Base-by-base conservation (phyloP, 1,139 yeast species). In the Martiniozyma asiatica region DNA sequence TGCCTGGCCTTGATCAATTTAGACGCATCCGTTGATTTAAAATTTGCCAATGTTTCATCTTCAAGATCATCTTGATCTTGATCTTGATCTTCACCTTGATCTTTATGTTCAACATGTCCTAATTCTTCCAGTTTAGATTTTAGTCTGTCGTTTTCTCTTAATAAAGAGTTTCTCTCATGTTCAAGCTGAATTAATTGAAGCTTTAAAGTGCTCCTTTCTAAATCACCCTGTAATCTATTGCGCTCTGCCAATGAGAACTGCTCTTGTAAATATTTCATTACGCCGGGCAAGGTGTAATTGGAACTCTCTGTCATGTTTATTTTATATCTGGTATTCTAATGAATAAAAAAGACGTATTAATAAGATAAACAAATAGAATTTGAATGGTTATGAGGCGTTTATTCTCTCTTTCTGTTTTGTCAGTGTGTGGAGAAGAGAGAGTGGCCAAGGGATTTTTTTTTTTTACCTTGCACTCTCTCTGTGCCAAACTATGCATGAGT, bases 241-340 rank as follows among this genome's bases (percentile, higher is more conserved):
- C 73, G 53, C 44, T 72, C 79, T 38, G 70, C 58, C 35, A 66
- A 63, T 18, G 78, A 69, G 51, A 71, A 72, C 41, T 72, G 78
- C 8, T 68, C 61, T 20, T 75, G 73, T 32, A 72, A 53, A 44
- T 72, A 72, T 44, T 68, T 71, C 53, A 72, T 71, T n/a, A 72
- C 71, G 2, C 79, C 79, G 0, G 79, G 79, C 16, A 72, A 56
- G 2, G 76, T 70, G 40, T 71, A 71, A 30, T 63, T 31, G 14
- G 47, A n/a, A n/a, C n/a, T n/a, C n/a, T n/a, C 41, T 10, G 39
- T 35, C 18, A 26, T 22, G 9, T 15, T 22, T 12, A 20, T 24
- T 18, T 22, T n/a, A n/a, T n/a, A n/a, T n/a, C n/a, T n/a, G n/a
- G n/a, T n/a, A n/a, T n/a, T n/a, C n/a, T n/a, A n/a, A n/a, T n/a